phyloP scores from a whole-genome alignment of 108 stramenopile genomes.

The Skeletonema costatum region DNA sequence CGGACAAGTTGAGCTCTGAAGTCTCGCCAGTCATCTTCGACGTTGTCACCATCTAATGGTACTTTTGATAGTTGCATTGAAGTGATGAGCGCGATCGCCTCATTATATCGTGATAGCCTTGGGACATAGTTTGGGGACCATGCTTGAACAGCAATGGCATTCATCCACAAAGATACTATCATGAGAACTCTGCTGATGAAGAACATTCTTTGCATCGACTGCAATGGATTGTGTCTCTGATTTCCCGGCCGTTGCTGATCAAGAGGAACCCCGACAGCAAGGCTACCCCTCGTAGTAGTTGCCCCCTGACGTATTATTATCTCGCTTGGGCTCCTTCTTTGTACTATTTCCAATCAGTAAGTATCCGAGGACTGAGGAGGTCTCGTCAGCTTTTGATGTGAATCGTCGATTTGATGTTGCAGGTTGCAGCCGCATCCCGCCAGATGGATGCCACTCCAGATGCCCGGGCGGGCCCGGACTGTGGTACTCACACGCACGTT shows the following conservation, averaged over 20 bases:
- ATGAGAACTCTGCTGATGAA: not conserved
- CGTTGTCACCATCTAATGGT: not conserved
- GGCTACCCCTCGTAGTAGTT: no score
- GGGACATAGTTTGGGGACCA: not conserved
- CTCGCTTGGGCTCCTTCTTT: no score
- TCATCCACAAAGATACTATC: not conserved
- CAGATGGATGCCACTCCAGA: no score
- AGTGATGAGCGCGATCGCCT: not conserved
- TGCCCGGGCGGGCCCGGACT: no score
- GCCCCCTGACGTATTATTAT: no score
- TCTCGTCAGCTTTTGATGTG: no score
- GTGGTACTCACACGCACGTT: no score
- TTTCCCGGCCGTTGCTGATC: not conserved
- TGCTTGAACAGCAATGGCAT: not conserved
- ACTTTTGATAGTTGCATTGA: not conserved
- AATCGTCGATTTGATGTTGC: no score
- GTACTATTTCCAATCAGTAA: no score
- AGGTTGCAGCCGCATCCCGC: no score
- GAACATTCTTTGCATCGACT: not conserved
- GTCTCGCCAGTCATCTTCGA: slow-evolving; percentile 65
- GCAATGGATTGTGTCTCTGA: not conserved
- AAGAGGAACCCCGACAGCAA: no score
- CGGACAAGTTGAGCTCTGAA: slow-evolving; percentile 68
- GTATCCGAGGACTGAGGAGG: no score
- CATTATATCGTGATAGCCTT: not conserved